phyloP scores from a whole-genome alignment of 139 green algal genomes.

The Chlorella sp. region DNA sequence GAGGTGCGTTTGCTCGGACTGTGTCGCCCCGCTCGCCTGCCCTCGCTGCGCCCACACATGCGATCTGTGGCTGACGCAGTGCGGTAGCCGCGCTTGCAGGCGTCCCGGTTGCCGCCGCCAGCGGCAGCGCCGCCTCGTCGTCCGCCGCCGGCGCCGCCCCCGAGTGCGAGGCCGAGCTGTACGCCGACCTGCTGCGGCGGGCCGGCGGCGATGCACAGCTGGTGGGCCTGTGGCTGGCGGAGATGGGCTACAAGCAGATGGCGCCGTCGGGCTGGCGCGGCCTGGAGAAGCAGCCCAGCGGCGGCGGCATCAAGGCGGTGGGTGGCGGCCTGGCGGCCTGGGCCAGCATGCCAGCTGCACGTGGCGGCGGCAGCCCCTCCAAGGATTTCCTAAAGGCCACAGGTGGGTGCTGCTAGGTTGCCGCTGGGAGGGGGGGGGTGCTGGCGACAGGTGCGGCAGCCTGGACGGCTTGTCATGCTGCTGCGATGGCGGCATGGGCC shows the following conservation, averaged over 20 bases:
- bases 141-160: neutral
- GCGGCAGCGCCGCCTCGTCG: neutral
- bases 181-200: conserved; percentile 50
- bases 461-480: neutral
- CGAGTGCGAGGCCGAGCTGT: conserved; percentile 26
- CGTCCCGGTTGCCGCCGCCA: neutral
- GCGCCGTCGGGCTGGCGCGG: neutral
- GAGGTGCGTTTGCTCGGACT: no score
- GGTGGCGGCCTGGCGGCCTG: conserved; percentile 7
- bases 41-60: no score
- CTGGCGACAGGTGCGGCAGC: no score
- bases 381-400: neutral
- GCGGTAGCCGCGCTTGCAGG: no score
- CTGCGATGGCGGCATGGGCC: neutral
- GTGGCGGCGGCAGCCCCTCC: neutral
- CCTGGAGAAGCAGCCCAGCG: neutral
- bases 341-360: neutral
- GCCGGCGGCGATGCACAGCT: conserved; percentile 43
- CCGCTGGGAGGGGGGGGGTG: no score
- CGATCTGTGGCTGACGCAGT: no score
- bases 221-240: conserved; percentile 45
- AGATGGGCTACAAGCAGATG: conserved; percentile 41
- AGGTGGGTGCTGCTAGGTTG: neutral
- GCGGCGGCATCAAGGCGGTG: conserved; percentile 28
- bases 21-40: no score